These are phyloP conservation scores for Bombardia bombarda DNA, from an alignment of 495 filamentous ascomycete species.

Conservation along the genomic window DNA sequence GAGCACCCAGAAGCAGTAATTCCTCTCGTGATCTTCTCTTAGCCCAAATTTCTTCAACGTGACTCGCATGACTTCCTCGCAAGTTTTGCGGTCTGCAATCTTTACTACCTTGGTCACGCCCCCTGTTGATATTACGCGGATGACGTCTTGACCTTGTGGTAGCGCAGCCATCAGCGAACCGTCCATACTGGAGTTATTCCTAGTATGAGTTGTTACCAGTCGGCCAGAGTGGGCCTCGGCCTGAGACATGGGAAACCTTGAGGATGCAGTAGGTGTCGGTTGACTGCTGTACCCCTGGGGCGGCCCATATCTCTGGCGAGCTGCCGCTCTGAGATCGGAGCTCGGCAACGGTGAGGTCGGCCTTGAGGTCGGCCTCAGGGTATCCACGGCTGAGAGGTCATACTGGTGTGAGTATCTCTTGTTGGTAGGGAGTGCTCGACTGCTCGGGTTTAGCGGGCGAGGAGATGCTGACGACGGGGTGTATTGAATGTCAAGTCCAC, in stretches of 20 bases:
- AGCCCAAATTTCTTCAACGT: conserved; percentile 76
- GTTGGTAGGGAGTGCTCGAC: conserved; percentile 46
- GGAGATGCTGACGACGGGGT: conserved; percentile 63
- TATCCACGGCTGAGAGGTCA: conserved; percentile 33
- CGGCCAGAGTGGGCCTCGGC: conserved; percentile 34
- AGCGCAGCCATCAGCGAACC: conserved; percentile 72
- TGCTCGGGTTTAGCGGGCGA: conserved; percentile 46
- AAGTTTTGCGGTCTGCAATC: conserved; percentile 78
- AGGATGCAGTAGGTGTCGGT: conserved; percentile 19
- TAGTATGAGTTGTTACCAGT: conserved; percentile 41
- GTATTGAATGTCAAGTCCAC: conserved; percentile 53
- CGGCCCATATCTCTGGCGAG: conserved; percentile 31
- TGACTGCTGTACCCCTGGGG: conserved; percentile 30
- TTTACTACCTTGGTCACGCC: conserved; percentile 88
- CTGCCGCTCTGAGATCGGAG: conserved; percentile 40
- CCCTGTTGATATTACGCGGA: conserved; percentile 84
- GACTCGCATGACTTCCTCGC: conserved; percentile 80
- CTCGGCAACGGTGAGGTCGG: conserved; percentile 63
- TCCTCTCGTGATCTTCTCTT: conserved; percentile 66
- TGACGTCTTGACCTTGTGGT: conserved; percentile 70
- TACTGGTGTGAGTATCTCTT: conserved; percentile 71
- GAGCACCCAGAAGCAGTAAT: conserved; percentile 77
- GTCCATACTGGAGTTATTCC: conserved; percentile 68
- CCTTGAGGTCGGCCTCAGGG: conserved; percentile 61
- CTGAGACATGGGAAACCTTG: conserved; percentile 31